Conservation (phyloP, 2,329 filamentous ascomycete genomes). For the Talaromyces sp. region DNA sequence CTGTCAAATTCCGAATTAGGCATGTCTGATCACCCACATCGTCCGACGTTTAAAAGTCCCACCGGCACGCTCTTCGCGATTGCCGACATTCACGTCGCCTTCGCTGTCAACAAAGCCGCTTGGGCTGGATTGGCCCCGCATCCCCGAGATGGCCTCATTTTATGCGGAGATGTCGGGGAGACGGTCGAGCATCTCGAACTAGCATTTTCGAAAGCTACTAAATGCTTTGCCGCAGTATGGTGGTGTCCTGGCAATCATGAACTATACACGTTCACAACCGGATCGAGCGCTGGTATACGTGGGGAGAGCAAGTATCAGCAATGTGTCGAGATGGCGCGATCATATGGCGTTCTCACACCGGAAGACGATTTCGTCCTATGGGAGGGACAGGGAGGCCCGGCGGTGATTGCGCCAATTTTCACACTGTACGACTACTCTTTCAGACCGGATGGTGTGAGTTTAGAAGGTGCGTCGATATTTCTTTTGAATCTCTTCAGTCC, state of each 20-base stretch:
- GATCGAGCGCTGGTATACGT: constrained; percentile 8
- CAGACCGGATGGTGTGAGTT: constrained; percentile 8
- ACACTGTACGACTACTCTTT: constrained; percentile 18
- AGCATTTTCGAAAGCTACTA: constrained; percentile 13
- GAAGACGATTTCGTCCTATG: constrained; percentile 17
- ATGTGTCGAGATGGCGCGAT: constrained; percentile 15
- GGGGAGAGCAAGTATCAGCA: constrained; percentile 16
- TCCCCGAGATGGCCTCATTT: constrained; percentile 15
- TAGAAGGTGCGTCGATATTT: constrained; percentile 4
- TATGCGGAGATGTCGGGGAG: constrained; percentile 16
- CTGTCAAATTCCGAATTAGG: too few relatives aligned
- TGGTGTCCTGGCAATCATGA: constrained; percentile 18
- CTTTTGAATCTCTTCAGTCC: neutral
- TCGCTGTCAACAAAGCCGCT: constrained; percentile 7
- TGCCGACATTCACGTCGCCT: constrained; percentile 15
- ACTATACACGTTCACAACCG: constrained; percentile 14
- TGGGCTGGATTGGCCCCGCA: constrained; percentile 16
- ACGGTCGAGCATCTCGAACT: constrained; percentile 14
- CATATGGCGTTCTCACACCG: constrained; percentile 12
- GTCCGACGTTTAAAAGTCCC: neutral
- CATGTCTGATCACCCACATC: neutral
- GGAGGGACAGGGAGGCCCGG: constrained; percentile 14
- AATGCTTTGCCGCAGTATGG: constrained; percentile 15
- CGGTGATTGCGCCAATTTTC: constrained; percentile 16
- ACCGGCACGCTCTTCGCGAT: constrained; percentile 16